Base-by-base conservation (phyloP, 2,329 filamentous ascomycete species). In the Nectriaceae sp. region DNA sequence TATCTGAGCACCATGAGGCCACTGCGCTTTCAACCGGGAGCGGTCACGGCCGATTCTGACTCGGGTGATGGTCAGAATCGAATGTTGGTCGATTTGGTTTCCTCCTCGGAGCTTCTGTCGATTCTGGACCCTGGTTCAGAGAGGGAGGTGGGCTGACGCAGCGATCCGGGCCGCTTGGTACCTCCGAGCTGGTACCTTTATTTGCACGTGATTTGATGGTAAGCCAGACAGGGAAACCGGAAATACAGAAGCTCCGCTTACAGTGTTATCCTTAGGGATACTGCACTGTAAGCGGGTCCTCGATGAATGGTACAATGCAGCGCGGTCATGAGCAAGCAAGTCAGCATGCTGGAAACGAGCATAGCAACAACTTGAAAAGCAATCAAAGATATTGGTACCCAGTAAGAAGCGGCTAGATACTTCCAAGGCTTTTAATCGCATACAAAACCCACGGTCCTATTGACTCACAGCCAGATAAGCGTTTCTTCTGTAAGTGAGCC, bases 41-140 rank as follows among this genome's bases (percentile, higher is more conserved):
- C 50, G 56, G 55, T 60, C 53, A 47, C 20, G 47, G 44, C 61
- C 57, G 56, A 55, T 50, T 59, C 35, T 46, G 46, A 56, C 60
- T 54, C 56, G 53, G 52, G 39, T 53, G 60, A 60, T 60, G 50
- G 58, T 60, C 52, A 56, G 52, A 62, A 62, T 62, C 60, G 60
- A 60, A 62, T 63, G 60, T 63, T 63, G 39, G 43, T 44, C 60
- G 56, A 60, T 63, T n/a, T 61, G 60, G 40, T 44, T 51, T 42
- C n/a, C 24, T 42, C 21, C 38, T 18, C 16, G 40, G 39, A 31
- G 40, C 40, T 22, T 15, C 15, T 29, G 24, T 29, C 24, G 24
- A 29, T 29, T 29, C 33, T 36, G 33, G 33, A 18, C 11, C 16
- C 33, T 18, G 16, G 33, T 16, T 5, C 33, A 15, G 26, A 15